Evolutionary conservation across 2,329 filamentous ascomycete genomes (phyloP).

Genomic region (Fusarium nisikadoi): DNA sequence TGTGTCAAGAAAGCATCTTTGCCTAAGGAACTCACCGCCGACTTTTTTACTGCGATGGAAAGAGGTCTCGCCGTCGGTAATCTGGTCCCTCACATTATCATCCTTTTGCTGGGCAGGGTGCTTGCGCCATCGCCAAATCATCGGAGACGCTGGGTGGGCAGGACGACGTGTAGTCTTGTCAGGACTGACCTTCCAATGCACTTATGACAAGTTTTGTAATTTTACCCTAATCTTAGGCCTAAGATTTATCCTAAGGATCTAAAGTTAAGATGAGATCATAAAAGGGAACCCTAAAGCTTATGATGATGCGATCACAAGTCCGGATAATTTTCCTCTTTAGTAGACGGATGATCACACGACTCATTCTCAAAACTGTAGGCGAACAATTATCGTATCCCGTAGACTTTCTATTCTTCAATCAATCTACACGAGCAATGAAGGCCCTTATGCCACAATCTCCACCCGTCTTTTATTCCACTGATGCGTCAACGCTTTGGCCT

Average conservation of each 20-base stretch:
- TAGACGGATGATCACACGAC: background rate
- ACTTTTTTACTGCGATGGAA: too few relatives aligned
- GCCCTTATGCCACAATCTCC: background rate
- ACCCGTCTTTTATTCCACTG: conserved; percentile 48
- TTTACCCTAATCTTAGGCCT: background rate
- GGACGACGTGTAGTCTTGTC: too few relatives aligned
- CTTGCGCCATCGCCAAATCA: too few relatives aligned
- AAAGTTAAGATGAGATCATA: background rate
- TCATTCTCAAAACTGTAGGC: accelerated
- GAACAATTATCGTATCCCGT: accelerated
- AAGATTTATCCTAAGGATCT: background rate
- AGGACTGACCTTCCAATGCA: too few relatives aligned
- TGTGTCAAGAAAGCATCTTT: too few relatives aligned
- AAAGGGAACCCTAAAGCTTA: background rate
- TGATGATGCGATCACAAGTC: background rate
- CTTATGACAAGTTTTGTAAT: background rate
- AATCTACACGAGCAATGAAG: accelerated
- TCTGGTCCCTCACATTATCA: too few relatives aligned
- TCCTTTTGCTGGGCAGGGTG: too few relatives aligned
- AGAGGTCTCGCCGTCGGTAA: too few relatives aligned
- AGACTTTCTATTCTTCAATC: background rate
- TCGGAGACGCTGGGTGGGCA: too few relatives aligned
- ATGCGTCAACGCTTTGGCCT: conserved; percentile 44
- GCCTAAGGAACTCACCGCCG: too few relatives aligned
- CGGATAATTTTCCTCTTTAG: accelerated